Conservation (phyloP, 371 early-diverging fungal genomes). For the Umbelopsis sp. region DNA sequence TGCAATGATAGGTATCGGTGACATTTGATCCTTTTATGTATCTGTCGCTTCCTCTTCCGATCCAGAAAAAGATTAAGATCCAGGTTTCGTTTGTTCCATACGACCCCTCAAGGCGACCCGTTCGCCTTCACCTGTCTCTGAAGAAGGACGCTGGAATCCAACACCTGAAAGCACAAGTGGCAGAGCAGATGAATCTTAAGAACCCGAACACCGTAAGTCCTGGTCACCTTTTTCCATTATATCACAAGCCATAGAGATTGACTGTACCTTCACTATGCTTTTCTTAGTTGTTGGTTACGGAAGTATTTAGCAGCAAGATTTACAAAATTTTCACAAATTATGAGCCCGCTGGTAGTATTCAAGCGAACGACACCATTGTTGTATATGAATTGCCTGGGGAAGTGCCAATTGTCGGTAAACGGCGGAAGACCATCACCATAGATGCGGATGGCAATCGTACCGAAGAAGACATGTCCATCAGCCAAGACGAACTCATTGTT, state of each 20-base stretch:
- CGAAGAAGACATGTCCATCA: conserved; percentile 22
- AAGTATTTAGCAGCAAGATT: conserved; percentile 62
- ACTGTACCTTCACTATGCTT: background rate
- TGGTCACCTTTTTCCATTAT: background rate
- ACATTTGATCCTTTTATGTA: conserved; percentile 80
- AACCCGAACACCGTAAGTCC: conserved; percentile 39
- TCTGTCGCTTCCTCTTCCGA: conserved; percentile 66
- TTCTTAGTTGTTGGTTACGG: conserved; percentile 59
- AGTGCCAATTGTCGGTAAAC: conserved; percentile 25
- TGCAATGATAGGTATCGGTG: conserved; percentile 46
- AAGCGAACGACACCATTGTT: conserved; percentile 63
- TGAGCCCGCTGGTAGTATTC: conserved; percentile 66
- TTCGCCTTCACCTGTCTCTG: conserved; percentile 34
- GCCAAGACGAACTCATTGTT: conserved; percentile 29
- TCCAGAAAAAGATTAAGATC: conserved; percentile 52
- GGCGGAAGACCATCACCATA: conserved; percentile 14
- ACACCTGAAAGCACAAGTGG: conserved; percentile 66
- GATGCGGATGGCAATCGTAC: conserved; percentile 16
- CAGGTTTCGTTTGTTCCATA: conserved; percentile 60
- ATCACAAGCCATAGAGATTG: background rate
- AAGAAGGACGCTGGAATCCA: conserved; percentile 66
- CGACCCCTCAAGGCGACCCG: conserved; percentile 41
- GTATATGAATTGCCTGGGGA: conserved; percentile 66
- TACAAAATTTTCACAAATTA: conserved; percentile 66
- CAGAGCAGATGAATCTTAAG: conserved; percentile 56